Evolutionary conservation across 164 flowering plant genomes (phyloP).

Genomic region (Nymphaea thermarum): DNA sequence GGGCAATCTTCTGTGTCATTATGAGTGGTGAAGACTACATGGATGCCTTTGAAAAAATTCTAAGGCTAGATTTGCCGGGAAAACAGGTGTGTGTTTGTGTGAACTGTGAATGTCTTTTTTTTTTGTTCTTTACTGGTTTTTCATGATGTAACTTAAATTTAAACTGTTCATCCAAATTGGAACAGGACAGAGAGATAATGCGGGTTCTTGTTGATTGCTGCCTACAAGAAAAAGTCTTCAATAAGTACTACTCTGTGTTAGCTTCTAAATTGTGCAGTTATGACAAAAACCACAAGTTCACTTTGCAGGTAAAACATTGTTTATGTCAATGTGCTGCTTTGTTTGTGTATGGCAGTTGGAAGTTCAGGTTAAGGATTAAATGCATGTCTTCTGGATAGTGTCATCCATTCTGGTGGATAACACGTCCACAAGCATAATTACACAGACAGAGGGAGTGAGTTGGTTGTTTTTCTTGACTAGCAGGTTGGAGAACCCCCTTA

Average conservation of each 20-base stretch:
- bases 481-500: too few species aligned
- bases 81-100: conserved; percentile 56
- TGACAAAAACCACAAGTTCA: conserved; percentile 91
- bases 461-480: too few species aligned
- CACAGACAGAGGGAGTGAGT: too few species aligned
- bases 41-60: conserved; percentile 85
- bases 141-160: not conserved
- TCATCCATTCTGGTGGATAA: too few species aligned
- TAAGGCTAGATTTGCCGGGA: conserved; percentile 71
- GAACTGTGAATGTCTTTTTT: not conserved
- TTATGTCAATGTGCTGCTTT: not conserved
- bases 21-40: conserved; percentile 86
- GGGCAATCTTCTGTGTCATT: conserved; percentile 75
- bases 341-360: not conserved
- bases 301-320: conserved; percentile 56
- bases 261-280: conserved; percentile 80
- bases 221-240: conserved; percentile 79
- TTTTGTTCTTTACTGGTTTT: not conserved
- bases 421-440: too few species aligned
- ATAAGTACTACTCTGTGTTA: conserved; percentile 79
- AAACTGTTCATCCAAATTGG: not conserved
- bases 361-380: not conserved
- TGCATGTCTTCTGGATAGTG: too few species aligned
- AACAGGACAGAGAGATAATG: conserved; percentile 91
- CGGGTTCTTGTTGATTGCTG: conserved; percentile 90